Percentiles rank a stretch among this genome's conserved stretches.
Conservation (phyloP, 306 rosid species). For the Oxytropis ochrocephala region DNA sequence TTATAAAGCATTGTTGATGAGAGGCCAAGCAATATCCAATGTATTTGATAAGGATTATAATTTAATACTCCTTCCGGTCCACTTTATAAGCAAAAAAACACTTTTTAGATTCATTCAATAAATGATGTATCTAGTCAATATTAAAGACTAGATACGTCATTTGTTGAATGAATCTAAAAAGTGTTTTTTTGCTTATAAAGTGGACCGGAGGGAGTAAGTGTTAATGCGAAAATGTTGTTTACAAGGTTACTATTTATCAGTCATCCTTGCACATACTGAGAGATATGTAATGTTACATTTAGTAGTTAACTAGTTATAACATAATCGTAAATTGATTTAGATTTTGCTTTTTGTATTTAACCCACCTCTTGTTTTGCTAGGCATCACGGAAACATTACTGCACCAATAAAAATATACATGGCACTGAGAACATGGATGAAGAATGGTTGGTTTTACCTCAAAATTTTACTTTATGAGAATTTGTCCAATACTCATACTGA, state of each 20-base stretch:
- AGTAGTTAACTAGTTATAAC: neutral
- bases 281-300: neutral
- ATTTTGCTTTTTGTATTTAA: slow-evolving; percentile 9
- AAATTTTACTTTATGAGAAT: slow-evolving; percentile 1
- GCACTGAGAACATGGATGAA: slow-evolving; percentile 65
- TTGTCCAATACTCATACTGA: slow-evolving; percentile 18
- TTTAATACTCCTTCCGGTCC: no score
- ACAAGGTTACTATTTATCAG: neutral
- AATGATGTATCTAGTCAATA: no score
- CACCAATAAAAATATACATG: slow-evolving; percentile 61
- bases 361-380: slow-evolving; percentile 34
- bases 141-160: no score
- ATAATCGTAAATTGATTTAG: neutral
- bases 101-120: no score
- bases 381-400: slow-evolving; percentile 91
- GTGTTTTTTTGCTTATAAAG: no score
- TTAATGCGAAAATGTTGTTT: neutral
- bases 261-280: neutral
- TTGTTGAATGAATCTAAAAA: no score
- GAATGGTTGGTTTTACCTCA: slow-evolving; percentile 58
- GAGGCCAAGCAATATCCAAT: neutral
- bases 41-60: neutral
- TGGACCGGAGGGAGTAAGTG: no score
- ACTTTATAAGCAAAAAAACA: no score
- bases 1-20: slow-evolving; percentile 5